Percentiles rank a stretch among this genome's conserved stretches.
These are phyloP conservation scores for Penicillium coprophilum DNA, from an alignment of 495 filamentous ascomycete species.

Conservation along the genomic window DNA sequence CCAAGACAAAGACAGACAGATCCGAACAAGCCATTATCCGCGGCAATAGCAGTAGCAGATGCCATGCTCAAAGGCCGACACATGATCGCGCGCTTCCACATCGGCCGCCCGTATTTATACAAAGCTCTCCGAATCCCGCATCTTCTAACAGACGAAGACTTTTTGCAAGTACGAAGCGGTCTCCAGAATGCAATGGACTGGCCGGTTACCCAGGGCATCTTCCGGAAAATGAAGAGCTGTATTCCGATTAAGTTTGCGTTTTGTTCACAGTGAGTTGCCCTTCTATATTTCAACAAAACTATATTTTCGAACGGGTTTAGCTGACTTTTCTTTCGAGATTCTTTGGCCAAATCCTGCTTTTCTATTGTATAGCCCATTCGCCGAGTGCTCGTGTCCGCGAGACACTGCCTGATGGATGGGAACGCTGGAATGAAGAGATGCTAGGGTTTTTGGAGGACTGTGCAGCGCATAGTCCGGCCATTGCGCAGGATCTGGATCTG, in stretches of 20 bases:
- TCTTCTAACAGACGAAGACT: conserved; percentile 44
- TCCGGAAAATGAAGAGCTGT: conserved; percentile 49
- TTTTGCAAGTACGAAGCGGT: conserved; percentile 45
- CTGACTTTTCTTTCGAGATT: conserved; percentile 29
- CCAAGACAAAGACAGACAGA: conserved; percentile 17
- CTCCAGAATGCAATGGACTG: conserved; percentile 48
- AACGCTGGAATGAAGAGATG: conserved; percentile 50
- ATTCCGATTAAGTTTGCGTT: conserved; percentile 51
- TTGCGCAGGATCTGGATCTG: conserved; percentile 47
- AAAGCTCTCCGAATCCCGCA: conserved; percentile 45
- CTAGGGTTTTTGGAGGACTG: conserved; percentile 45
- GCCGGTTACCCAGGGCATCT: conserved; percentile 45
- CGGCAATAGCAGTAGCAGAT: conserved; percentile 44
- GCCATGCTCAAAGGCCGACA: conserved; percentile 48
- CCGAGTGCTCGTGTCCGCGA: conserved; percentile 36
- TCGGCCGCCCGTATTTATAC: conserved; percentile 49
- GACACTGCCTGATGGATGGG: conserved; percentile 45
- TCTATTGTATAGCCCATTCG: conserved; percentile 48
- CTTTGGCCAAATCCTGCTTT: conserved; percentile 49
- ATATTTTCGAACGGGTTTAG: background rate
- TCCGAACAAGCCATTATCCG: conserved; percentile 34
- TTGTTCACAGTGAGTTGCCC: conserved; percentile 44
- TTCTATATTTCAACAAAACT: background rate
- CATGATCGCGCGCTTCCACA: conserved; percentile 51
- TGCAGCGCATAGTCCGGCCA: conserved; percentile 42